A percentile compares a stretch with the other conserved stretches of the same genome.
Evolutionary conservation across 2,329 filamentous ascomycete genomes (phyloP).

Genomic region (Pseudocercospora musae): DNA sequence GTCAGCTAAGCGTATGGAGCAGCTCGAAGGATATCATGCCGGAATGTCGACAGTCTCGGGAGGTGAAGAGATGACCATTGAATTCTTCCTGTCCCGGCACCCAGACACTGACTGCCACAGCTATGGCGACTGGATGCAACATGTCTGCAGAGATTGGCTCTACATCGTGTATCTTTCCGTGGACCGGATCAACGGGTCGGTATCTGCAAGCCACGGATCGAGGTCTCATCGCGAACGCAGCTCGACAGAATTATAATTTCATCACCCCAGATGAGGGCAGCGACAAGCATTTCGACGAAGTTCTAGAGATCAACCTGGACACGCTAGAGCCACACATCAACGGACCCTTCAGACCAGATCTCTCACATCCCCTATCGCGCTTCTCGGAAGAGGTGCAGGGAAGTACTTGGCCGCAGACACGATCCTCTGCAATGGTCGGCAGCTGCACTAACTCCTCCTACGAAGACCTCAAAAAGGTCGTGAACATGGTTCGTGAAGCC

Average conservation of each 20-base stretch:
- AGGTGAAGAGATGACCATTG: conserved; percentile 69
- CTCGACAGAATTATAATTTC: conserved; percentile 77
- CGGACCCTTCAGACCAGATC: conserved; percentile 96
- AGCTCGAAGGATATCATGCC: conserved; percentile 96
- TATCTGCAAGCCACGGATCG: conserved; percentile 92
- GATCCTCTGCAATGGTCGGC: conserved; percentile 95
- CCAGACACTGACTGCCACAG: conserved; percentile 71
- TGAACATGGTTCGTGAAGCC: conserved; percentile 86
- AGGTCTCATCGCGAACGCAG: conserved; percentile 82
- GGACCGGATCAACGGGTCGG: conserved; percentile 97
- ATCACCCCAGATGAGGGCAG: conserved; percentile 84
- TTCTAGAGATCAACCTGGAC: conserved; percentile 92
- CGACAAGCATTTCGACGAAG: conserved; percentile 74
- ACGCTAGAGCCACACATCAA: conserved; percentile 98
- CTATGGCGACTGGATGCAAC: conserved; percentile 77
- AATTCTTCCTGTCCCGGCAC: conserved; percentile 62
- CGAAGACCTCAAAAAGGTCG: conserved; percentile 89
- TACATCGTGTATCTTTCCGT: conserved; percentile 93
- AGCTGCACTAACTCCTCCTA: conserved; percentile 94
- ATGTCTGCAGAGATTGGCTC: conserved; percentile 67
- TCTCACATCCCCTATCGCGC: conserved; percentile 96
- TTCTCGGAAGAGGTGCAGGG: conserved; percentile 91
- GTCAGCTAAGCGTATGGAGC: conserved; percentile 79
- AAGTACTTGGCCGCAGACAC: conserved; percentile 93
- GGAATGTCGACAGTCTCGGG: conserved; percentile 97